Conservation (phyloP, 2,329 filamentous ascomycete species). For the Diaporthe aspalathi region DNA sequence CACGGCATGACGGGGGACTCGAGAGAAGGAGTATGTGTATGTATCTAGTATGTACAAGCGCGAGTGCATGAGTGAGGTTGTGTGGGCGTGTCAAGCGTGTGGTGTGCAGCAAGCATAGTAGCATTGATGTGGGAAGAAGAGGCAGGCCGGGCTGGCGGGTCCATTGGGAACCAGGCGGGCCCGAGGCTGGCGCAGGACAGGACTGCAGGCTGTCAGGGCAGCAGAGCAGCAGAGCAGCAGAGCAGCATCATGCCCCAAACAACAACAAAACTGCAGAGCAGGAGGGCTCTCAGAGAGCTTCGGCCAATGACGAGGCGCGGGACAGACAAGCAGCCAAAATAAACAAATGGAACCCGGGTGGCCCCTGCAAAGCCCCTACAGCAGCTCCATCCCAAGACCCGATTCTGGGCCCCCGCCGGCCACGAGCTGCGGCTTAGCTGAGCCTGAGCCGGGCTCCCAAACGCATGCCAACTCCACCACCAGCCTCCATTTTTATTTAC, state of each 20-base stretch:
- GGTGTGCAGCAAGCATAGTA: no score
- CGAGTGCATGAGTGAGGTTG: background rate
- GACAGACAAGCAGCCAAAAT: slow-evolving; percentile 18
- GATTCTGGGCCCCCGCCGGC: slow-evolving; percentile 26
- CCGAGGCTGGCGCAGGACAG: background rate
- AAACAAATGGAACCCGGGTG: slow-evolving; percentile 29
- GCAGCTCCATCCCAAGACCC: slow-evolving; percentile 7
- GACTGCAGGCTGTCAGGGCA: slow-evolving; percentile 26
- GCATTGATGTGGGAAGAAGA: background rate
- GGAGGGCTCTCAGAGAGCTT: slow-evolving; percentile 11
- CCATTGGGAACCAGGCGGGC: background rate
- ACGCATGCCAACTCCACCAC: slow-evolving; percentile 26
- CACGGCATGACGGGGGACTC: slow-evolving; percentile 24
- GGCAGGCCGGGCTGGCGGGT: background rate
- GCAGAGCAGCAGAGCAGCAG: background rate
- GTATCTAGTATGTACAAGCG: slow-evolving; percentile 7
- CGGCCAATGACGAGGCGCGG: slow-evolving; percentile 28
- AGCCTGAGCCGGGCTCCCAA: background rate
- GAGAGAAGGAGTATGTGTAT: background rate
- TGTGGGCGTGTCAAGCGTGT: background rate
- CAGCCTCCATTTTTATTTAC: slow-evolving; percentile 33
- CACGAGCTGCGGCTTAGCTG: background rate
- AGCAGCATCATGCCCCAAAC: slow-evolving; percentile 3
- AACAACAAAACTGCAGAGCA: slow-evolving; percentile 1
- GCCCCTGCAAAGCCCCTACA: slow-evolving; percentile 26